A percentile compares a stretch with the other conserved stretches of the same genome.
Conservation (phyloP, 306 rosid species). For the Trifolium dubium region DNA sequence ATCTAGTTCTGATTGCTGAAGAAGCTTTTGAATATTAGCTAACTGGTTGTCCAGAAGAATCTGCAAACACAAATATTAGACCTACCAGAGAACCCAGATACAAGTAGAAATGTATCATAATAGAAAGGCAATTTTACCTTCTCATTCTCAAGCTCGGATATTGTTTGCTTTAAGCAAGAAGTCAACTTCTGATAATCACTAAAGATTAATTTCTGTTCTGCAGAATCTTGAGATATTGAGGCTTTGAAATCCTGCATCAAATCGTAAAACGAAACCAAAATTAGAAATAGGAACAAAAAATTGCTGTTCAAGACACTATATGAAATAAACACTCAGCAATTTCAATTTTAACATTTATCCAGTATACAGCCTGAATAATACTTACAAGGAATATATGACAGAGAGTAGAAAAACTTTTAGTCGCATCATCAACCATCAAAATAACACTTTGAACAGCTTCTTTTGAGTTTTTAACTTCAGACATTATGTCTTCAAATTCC, state of each 20-base stretch:
- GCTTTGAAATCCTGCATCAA: conserved; percentile 68
- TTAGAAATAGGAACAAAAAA: conserved; percentile 22
- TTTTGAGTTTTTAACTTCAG: conserved; percentile 68
- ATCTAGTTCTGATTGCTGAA: conserved; percentile 58
- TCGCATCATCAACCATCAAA: conserved; percentile 63
- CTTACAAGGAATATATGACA: conserved; percentile 67
- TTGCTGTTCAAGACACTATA: conserved; percentile 25
- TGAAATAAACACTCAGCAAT: conserved; percentile 9
- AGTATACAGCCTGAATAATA: conserved; percentile 37
- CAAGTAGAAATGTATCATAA: conserved; percentile 25
- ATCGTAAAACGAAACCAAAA: conserved; percentile 29
- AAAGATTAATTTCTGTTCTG: conserved; percentile 51
- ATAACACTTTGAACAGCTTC: conserved; percentile 54
- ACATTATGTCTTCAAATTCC: conserved; percentile 63
- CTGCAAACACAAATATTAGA: conserved; percentile 54
- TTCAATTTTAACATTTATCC: conserved; percentile 10
- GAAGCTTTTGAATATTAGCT: conserved; percentile 66
- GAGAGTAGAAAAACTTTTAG: conserved; percentile 58
- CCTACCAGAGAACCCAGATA: conserved; percentile 32
- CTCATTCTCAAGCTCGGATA: conserved; percentile 67
- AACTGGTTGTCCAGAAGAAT: conserved; percentile 57
- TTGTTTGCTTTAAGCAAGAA: conserved; percentile 60
- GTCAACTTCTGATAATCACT: conserved; percentile 56
- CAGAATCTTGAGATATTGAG: conserved; percentile 47
- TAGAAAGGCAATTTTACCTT: conserved; percentile 55